These are phyloP conservation scores for Hymenochaete sp. DNA, from an alignment of 1,284 basidiomycete species.

Conservation along the genomic window DNA sequence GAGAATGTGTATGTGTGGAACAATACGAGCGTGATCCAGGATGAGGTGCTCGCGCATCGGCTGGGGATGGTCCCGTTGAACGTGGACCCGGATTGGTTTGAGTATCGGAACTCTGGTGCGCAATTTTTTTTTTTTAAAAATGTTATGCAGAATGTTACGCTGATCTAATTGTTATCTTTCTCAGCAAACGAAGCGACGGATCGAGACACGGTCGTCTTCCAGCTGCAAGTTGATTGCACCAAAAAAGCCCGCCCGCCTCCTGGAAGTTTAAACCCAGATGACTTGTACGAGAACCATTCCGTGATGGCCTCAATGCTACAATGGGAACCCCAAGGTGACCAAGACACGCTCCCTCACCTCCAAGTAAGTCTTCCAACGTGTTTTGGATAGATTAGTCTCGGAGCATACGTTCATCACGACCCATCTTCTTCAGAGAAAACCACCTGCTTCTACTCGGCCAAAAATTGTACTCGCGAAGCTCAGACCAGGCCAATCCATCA, in stretches of 20 bases:
- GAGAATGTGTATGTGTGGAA: slow-evolving; percentile 93
- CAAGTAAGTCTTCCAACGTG: neutral
- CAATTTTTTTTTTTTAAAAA: slow-evolving; percentile 5
- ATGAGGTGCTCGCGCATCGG: slow-evolving; percentile 89
- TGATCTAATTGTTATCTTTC: neutral
- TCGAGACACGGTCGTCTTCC: slow-evolving; percentile 89
- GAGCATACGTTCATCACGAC: neutral
- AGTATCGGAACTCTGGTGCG: slow-evolving; percentile 34
- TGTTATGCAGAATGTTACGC: slow-evolving; percentile 25
- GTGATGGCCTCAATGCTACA: slow-evolving; percentile 74
- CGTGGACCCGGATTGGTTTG: slow-evolving; percentile 68
- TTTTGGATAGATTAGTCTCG: neutral
- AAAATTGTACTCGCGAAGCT: slow-evolving; percentile 94
- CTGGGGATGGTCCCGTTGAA: slow-evolving; percentile 87
- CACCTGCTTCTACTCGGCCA: slow-evolving; percentile 67
- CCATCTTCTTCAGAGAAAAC: slow-evolving; percentile 38
- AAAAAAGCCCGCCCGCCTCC: slow-evolving; percentile 45
- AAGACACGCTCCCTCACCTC: slow-evolving; percentile 31
- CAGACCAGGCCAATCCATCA: slow-evolving; percentile 78
- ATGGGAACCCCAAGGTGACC: slow-evolving; percentile 87
- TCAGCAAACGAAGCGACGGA: slow-evolving; percentile 63
- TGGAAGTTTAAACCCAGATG: slow-evolving; percentile 52
- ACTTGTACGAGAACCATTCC: slow-evolving; percentile 63
- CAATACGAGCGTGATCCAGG: slow-evolving; percentile 92
- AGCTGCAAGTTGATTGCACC: slow-evolving; percentile 65